Base-by-base conservation (phyloP, 1,284 basidiomycete species). In the Waitea zeae region DNA sequence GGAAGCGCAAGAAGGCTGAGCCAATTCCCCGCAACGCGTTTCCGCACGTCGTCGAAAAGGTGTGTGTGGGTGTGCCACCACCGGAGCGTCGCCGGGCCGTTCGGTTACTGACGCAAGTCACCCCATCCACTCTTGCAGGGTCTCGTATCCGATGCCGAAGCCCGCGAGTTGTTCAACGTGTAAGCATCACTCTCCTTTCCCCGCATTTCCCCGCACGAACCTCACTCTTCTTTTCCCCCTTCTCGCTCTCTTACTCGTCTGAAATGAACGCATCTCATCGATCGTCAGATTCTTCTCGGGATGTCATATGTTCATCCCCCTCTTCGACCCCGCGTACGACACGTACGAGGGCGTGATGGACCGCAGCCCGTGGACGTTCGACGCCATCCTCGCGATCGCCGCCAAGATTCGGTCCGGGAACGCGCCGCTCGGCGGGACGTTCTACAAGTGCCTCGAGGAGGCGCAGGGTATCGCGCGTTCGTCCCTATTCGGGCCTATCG, bases 261-360 rank as follows among this genome's bases (percentile, higher is more conserved):
- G 9, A 26, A 46, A 54, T 45, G 51, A 48, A 44, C 48, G 36
- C 58, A n/a, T n/a, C n/a, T n/a, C n/a, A n/a, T n/a, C n/a, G n/a
- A n/a, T n/a, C n/a, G n/a, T n/a, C 22, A 90, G 86, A 47, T 95
- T 95, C 65, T 93, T 93, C 61, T 78, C 81, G 37, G 89, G 89
- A 36, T 93, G 88, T 56, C 83, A 93, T 59, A 71, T 92, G 50
- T 93, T 93, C 61, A 88, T 93, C 40, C 88, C 88, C 28, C 65
- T 92, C 34, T 92, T 89, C 61, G 87, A 92, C 57, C 80, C 83
- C 19, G 62, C 64, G 38, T 90, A 87, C 53, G 88, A 95, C 62
- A 84, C 82, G 2, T 90, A 86, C 57, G 88, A 92, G 51, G 75
- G 75, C 42, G 66, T 88, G 42, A 78, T 79, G 60, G 86, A 88